Evolutionary conservation across 805 yeast species (phyloP), one percentile per base, ranked within the genome.

Genomic region (Kluyveromyces aestuarii): DNA sequence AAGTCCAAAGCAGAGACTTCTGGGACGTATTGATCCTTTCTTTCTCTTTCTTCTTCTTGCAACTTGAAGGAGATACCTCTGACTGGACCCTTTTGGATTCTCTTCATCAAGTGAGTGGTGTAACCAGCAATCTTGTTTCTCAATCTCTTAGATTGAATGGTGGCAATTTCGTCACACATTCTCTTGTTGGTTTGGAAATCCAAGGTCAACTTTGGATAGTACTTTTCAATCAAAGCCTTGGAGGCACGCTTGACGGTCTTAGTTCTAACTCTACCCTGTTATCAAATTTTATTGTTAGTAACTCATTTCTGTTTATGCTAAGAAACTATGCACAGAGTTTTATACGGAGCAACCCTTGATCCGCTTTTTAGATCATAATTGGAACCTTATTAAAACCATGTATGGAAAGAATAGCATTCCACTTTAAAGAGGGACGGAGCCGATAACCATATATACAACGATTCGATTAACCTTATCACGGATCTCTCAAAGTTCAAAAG

Each of bases 81-180:
- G 69, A 93, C 99, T 81, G 99, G 99, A 74, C 99, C 99, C 84
- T 91, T 93, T 80, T 95, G 98, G 73, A 93, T 93, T 82, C 99
- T 90, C 84, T 88, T 93, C 99, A 93, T 95, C 77, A 93, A 84
- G 79, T 93, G 99, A 72, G 99, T 93, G 77, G 99, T 93, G 96
- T 91, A 93, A 76, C 99, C 99, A 74, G 99, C 99, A 71, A 93
- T 95, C 88, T 93, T 93, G 93, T 93, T 93, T 83, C 99, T 93
- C 77, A 93, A 86, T 80, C 99, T 88, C 86, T 93, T 93, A 71
- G 99, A 88, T 77, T 91, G 97, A 73, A 93, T 95, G 75, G 87
- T 90, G 64, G 99, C 99, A 69, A 93, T 90, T 78, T 95, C 96
- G 70, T 88, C 85, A 69, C 96, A 85, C 74, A 95, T 84, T 82